Conservation (phyloP, 495 filamentous ascomycete genomes). For the Terfezia claveryi region DNA sequence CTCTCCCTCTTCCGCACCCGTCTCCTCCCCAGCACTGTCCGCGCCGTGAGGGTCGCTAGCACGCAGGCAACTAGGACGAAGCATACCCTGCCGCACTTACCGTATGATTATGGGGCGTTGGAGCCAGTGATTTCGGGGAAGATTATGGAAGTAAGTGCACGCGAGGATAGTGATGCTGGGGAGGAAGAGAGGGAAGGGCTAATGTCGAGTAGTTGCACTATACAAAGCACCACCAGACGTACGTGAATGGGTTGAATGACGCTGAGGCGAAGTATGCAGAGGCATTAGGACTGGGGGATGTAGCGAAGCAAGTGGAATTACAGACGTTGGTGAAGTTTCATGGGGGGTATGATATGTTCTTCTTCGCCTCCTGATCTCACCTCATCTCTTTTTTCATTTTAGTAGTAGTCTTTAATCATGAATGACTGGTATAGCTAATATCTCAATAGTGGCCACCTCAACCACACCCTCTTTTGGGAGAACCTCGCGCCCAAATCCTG, state of each 20-base stretch:
- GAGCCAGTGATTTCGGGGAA: constrained; percentile 86
- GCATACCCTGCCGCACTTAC: constrained; percentile 81
- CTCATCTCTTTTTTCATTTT: neutral
- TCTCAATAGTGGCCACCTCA: constrained; percentile 50
- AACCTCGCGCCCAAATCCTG: constrained; percentile 56
- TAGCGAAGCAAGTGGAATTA: constrained; percentile 49
- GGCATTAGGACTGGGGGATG: constrained; percentile 35
- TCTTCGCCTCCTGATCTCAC: neutral
- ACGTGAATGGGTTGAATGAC: constrained; percentile 51
- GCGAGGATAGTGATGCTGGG: neutral
- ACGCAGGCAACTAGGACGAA: constrained; percentile 64
- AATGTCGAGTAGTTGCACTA: constrained; percentile 42
- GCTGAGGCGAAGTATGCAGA: constrained; percentile 37
- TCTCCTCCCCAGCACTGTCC: constrained; percentile 18
- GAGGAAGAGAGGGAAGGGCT: neutral
- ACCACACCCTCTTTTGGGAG: constrained; percentile 95
- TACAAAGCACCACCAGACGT: constrained; percentile 58
- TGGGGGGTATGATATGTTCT: constrained; percentile 29
- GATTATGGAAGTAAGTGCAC: constrained; percentile 59
- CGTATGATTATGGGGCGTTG: constrained; percentile 79
- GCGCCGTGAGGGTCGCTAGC: constrained; percentile 25
- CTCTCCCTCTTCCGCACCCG: constrained; percentile 28
- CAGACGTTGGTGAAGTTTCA: constrained; percentile 90
- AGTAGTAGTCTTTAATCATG: neutral
- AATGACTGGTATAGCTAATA: neutral